Conservation (phyloP, 2,329 filamentous ascomycete genomes). For the Zymoseptoria passerinii region DNA sequence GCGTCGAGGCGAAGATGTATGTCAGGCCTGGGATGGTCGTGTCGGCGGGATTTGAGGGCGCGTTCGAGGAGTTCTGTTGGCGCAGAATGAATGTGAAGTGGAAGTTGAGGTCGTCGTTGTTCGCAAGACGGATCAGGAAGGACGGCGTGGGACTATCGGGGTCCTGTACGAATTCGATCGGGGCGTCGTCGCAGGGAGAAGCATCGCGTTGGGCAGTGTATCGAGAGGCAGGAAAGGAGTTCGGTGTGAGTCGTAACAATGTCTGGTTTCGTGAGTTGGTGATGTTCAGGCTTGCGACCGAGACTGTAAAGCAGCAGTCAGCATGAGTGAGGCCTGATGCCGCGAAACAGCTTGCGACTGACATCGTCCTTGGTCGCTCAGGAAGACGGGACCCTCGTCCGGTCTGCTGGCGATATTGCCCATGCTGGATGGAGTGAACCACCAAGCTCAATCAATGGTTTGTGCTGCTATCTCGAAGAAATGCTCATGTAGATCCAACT, state of each 20-base stretch:
- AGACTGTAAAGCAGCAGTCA: constrained; percentile 50
- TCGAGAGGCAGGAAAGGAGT: constrained; percentile 76
- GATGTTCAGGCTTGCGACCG: constrained; percentile 74
- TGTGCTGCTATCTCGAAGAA: background rate
- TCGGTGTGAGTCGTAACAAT: constrained; percentile 70
- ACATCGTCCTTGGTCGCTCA: constrained; percentile 91
- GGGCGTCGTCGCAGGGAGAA: constrained; percentile 52
- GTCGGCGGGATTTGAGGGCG: constrained; percentile 46
- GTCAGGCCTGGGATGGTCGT: constrained; percentile 82
- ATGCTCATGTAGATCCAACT: background rate
- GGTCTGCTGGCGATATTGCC: constrained; percentile 83
- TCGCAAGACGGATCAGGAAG: constrained; percentile 78
- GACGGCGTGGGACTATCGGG: constrained; percentile 57
- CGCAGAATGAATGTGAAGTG: constrained; percentile 82
- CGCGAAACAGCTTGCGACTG: constrained; percentile 35
- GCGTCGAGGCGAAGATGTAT: constrained; percentile 79
- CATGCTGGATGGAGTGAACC: constrained; percentile 46
- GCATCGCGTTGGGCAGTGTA: constrained; percentile 61
- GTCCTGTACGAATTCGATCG: constrained; percentile 88
- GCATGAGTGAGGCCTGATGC: background rate
- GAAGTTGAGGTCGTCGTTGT: constrained; percentile 88
- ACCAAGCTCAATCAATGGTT: background rate
- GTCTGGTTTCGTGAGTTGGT: constrained; percentile 71
- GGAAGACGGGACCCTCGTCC: constrained; percentile 74
- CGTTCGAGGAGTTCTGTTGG: constrained; percentile 30